Conservation (phyloP, 2,329 filamentous ascomycete species). For the Trichoderma koningiopsis region DNA sequence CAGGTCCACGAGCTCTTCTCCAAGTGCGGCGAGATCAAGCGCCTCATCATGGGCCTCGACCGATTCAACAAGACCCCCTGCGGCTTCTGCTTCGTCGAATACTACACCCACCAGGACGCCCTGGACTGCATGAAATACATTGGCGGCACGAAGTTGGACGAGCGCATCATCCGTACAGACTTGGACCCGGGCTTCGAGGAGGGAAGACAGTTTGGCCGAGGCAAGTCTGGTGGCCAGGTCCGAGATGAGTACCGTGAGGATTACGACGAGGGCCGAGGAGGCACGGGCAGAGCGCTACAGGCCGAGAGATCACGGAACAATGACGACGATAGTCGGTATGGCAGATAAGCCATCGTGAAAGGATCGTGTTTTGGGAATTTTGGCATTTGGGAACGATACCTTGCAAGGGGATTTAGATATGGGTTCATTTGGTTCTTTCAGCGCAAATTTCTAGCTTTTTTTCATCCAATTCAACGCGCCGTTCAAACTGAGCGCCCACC, state of each 20-base stretch:
- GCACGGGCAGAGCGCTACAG: constrained; percentile 77
- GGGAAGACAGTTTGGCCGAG: constrained; percentile 91
- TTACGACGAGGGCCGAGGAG: constrained; percentile 91
- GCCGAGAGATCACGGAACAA: constrained; percentile 48
- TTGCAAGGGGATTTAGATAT: constrained; percentile 11
- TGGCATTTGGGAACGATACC: constrained; percentile 21
- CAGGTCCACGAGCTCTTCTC: constrained; percentile 97
- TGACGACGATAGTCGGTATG: constrained; percentile 41
- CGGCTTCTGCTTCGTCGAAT: constrained; percentile 99
- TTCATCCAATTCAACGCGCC: constrained; percentile 14
- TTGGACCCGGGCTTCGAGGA: constrained; percentile 95
- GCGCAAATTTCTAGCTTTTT: constrained; percentile 6
- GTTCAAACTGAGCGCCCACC: constrained; percentile 20
- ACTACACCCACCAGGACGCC: constrained; percentile 96
- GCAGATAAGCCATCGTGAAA: not conserved
- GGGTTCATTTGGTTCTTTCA: constrained; percentile 10
- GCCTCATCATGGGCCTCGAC: constrained; percentile 95
- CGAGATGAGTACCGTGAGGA: constrained; percentile 97
- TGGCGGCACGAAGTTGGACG: constrained; percentile 95
- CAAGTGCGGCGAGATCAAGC: constrained; percentile 97
- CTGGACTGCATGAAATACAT: constrained; percentile 99
- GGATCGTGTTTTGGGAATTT: not conserved
- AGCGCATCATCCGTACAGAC: constrained; percentile 94
- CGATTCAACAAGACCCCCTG: constrained; percentile 97
- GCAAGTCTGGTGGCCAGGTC: constrained; percentile 95